A percentile compares a stretch with the other conserved stretches of the same genome.
Evolutionary conservation across 2,329 filamentous ascomycete species (phyloP).

Genomic region (Fusarium sp.): DNA sequence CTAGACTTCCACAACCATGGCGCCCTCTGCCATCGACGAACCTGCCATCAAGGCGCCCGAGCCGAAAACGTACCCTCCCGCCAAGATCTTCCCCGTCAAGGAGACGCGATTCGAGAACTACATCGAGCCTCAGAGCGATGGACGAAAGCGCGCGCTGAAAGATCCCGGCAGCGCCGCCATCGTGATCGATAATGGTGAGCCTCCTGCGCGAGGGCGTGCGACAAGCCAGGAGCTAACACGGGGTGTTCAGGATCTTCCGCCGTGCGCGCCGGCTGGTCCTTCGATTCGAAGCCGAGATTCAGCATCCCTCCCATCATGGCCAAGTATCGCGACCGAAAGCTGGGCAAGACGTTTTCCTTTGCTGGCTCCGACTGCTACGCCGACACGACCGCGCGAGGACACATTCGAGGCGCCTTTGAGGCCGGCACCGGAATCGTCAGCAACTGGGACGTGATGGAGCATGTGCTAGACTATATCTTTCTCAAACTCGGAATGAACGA

Average conservation of each 20-base stretch:
- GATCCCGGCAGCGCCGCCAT: slow-evolving; percentile 73
- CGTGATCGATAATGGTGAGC: slow-evolving; percentile 94
- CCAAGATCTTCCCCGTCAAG: slow-evolving; percentile 66
- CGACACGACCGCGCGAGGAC: slow-evolving; percentile 89
- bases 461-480: slow-evolving; percentile 91
- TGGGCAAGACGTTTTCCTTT: slow-evolving; percentile 90
- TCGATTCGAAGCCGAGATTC: slow-evolving; percentile 82
- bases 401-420: slow-evolving; percentile 91
- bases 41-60: slow-evolving; percentile 48
- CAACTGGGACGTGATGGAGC: slow-evolving; percentile 98
- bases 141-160: slow-evolving; percentile 72
- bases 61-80: slow-evolving; percentile 58
- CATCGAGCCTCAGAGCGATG: slow-evolving; percentile 66
- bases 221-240: slow-evolving; percentile 33
- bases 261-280: slow-evolving; percentile 95
- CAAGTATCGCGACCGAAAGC: slow-evolving; percentile 92
- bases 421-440: slow-evolving; percentile 88
- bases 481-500: slow-evolving; percentile 89
- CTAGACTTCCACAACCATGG: slow-evolving; percentile 51
- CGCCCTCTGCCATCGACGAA: slow-evolving; percentile 61
- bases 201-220: slow-evolving; percentile 14
- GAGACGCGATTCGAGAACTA: slow-evolving; percentile 68
- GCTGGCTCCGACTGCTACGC: slow-evolving; percentile 92
- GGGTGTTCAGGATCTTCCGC: slow-evolving; percentile 74
- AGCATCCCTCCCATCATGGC: slow-evolving; percentile 89